Evolutionary conservation across 495 filamentous ascomycete species (phyloP).

Genomic region (Aspergillus saccharolyticus): DNA sequence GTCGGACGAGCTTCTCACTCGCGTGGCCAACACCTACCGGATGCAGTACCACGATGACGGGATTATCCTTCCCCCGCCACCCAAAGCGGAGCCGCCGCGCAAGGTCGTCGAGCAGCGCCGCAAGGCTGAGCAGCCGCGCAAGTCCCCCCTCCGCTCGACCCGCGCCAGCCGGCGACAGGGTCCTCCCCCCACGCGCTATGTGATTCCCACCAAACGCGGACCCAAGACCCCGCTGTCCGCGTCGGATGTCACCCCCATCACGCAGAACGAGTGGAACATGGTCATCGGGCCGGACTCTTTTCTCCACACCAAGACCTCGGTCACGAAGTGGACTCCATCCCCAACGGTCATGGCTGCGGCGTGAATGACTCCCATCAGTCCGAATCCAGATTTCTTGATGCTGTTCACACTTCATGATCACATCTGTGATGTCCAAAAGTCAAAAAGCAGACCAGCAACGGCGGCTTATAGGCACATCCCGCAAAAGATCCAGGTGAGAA

Average conservation of each 20-base stretch:
- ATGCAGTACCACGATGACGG: constrained; percentile 49
- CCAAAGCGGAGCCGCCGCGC: constrained; percentile 17
- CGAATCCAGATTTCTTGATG: not conserved
- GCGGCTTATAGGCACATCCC: not conserved
- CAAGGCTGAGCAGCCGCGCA: constrained; percentile 11
- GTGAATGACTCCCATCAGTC: constrained; percentile 16
- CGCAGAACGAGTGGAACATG: constrained; percentile 45
- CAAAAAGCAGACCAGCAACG: too few species aligned
- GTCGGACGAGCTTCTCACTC: constrained; percentile 46
- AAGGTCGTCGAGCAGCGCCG: constrained; percentile 1
- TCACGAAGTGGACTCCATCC: constrained; percentile 44
- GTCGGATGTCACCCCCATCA: constrained; percentile 45
- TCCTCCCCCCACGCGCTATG: constrained; percentile 4
- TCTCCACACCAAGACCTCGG: constrained; percentile 26
- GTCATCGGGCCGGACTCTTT: constrained; percentile 32
- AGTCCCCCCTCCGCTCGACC: constrained; percentile 20
- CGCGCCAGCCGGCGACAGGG: constrained; percentile 22
- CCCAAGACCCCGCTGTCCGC: constrained; percentile 43
- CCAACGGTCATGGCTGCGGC: constrained; percentile 34
- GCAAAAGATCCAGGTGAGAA: too few species aligned
- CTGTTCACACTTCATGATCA: not conserved
- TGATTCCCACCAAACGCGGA: constrained; percentile 24
- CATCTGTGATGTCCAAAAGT: not conserved
- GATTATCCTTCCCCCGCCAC: constrained; percentile 32
- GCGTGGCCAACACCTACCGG: constrained; percentile 54